Conservation (phyloP, 331 rosid species). For the Acacia pycnantha region DNA sequence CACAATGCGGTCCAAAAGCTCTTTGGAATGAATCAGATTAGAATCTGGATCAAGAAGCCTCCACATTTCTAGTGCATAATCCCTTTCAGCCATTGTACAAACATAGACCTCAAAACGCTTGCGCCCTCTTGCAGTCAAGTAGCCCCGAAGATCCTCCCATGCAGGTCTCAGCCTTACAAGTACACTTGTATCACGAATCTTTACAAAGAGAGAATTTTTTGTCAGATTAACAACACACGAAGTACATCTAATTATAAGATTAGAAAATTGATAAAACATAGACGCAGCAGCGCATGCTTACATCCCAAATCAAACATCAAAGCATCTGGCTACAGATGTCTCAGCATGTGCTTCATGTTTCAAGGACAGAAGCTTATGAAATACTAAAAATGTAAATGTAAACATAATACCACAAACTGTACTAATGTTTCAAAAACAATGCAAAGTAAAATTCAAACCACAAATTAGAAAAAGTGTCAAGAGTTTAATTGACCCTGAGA, state of each 20-base stretch:
- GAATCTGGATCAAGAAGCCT: slow-evolving; percentile 99
- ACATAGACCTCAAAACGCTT: slow-evolving; percentile 99
- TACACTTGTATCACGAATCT: slow-evolving; percentile 99
- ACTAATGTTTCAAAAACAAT: not conserved
- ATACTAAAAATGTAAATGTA: not conserved
- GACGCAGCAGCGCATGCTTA: not conserved
- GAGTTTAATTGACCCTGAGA: not conserved
- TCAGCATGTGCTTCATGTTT: not conserved
- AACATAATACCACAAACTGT: not conserved
- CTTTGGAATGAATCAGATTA: slow-evolving; percentile 85
- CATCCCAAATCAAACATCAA: slow-evolving; percentile 20
- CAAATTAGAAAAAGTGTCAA: not conserved
- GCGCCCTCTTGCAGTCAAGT: slow-evolving; percentile 97
- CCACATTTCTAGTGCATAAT: slow-evolving; percentile 99
- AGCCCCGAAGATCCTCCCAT: slow-evolving; percentile 98
- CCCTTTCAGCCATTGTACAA: slow-evolving; percentile 99
- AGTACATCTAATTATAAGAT: slow-evolving; percentile 8
- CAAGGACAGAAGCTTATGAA: not conserved
- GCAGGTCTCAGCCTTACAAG: slow-evolving; percentile 99
- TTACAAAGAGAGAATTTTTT: slow-evolving; percentile 26
- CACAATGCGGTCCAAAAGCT: slow-evolving; percentile 83
- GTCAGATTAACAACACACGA: slow-evolving; percentile 26
- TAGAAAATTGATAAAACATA: slow-evolving; percentile 14
- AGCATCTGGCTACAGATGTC: slow-evolving; percentile 1
- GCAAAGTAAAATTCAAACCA: not conserved